phyloP scores from a whole-genome alignment of 2,329 filamentous ascomycete genomes.

The Delphinella strobiligena region DNA sequence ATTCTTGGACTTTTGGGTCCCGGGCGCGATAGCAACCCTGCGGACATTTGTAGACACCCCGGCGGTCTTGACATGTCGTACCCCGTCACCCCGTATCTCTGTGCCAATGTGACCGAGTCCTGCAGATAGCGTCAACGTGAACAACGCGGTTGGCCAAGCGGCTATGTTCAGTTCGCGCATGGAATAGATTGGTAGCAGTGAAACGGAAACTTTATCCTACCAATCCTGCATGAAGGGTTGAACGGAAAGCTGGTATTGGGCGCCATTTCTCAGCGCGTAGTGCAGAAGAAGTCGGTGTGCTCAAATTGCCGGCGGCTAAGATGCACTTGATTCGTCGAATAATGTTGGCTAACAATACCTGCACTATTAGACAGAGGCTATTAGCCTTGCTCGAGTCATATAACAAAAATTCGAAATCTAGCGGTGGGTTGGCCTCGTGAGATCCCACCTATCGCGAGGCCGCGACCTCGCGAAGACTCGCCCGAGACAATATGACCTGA shows the following conservation, averaged over 20 bases:
- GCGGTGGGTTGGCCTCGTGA: no score
- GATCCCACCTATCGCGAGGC: no score
- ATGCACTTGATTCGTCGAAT: constrained; percentile 2
- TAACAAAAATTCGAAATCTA: no score
- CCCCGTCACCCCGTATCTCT: background rate
- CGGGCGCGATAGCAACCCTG: constrained; percentile 5
- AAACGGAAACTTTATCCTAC: background rate
- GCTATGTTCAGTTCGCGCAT: constrained; percentile 3
- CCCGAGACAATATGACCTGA: background rate
- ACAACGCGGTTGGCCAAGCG: constrained; percentile 3
- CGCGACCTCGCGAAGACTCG: no score
- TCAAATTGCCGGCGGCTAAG: constrained; percentile 3
- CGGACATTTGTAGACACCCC: constrained; percentile 6
- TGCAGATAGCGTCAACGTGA: constrained; percentile 4
- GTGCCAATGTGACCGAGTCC: background rate
- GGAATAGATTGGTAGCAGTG: constrained; percentile 4
- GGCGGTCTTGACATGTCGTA: background rate
- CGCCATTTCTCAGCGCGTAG: constrained; percentile 1
- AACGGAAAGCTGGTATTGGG: constrained; percentile 4
- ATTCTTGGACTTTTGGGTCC: constrained; percentile 1
- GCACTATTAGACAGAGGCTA: background rate
- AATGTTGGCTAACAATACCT: background rate
- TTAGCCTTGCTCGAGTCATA: no score
- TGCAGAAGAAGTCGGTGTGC: constrained; percentile 1
- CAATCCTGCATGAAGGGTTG: background rate